Percentiles rank a stretch among this genome's conserved stretches.
Conservation (phyloP, 768 basidiomycete genomes). For the Tricholoma bakamatsutake region DNA sequence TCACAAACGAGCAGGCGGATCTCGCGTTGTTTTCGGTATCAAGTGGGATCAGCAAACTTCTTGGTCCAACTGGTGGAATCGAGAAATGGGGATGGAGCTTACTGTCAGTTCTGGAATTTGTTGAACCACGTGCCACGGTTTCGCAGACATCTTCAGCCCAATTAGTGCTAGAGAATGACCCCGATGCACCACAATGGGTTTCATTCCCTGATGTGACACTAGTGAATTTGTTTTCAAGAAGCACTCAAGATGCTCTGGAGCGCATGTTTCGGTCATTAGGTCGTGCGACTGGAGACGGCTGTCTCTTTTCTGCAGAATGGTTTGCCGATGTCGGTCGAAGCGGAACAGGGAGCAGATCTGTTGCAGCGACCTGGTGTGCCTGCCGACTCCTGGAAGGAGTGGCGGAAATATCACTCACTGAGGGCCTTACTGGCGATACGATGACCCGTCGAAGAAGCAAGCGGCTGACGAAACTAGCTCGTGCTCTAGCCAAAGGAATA, state of each 20-base stretch:
- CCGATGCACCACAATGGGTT: constrained; percentile 26
- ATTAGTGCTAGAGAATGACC: constrained; percentile 51
- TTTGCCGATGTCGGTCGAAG: constrained; percentile 51
- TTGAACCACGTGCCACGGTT: constrained; percentile 42
- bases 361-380: constrained; percentile 83
- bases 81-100: constrained; percentile 92
- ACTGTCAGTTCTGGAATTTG: constrained; percentile 75
- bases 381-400: constrained; percentile 72
- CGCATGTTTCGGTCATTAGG: constrained; percentile 75
- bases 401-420: constrained; percentile 38
- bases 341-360: constrained; percentile 39
- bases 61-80: constrained; percentile 79
- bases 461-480: constrained; percentile 57
- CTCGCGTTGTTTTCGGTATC: constrained; percentile 38
- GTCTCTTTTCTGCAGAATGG: constrained; percentile 81
- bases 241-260: constrained; percentile 50
- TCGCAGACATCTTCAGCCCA: constrained; percentile 45
- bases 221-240: constrained; percentile 46
- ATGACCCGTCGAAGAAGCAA: constrained; percentile 32
- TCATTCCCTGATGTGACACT: constrained; percentile 59
- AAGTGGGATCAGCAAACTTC: constrained; percentile 49
- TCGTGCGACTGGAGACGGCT: constrained; percentile 56
- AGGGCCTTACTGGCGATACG: constrained; percentile 19
- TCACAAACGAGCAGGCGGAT: constrained; percentile 10
- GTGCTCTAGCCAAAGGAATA: constrained; percentile 55